Evolutionary conservation across 345 rosid genomes (phyloP), one percentile per base, ranked within the genome.

Genomic region (Eucalyptus sideroxylon): DNA sequence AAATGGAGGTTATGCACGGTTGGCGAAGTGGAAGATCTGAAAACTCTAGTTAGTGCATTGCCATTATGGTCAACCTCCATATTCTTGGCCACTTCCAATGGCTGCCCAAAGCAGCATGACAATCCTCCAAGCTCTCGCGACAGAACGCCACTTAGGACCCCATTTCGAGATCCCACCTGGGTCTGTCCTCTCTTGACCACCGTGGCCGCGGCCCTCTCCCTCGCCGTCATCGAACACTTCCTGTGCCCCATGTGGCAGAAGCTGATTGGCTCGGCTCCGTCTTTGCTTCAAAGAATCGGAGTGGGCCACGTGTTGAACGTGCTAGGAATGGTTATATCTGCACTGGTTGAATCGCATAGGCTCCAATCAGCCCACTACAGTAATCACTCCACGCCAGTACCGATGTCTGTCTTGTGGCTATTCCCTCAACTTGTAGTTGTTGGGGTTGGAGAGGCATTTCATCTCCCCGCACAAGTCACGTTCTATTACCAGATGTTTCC

Each of bases 381-480:
- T 27, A 72, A 53, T n/a, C 56, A 88, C 5, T 44, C 44, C 80
- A 67, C 3, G 80, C 42, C 80, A 3, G 91, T 87, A 45, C 93
- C 93, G 1, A 94, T 95, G 94, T 81, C 89, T 42, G 96, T 90
- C 13, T 2, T 93, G 14, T 94, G 96, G 95, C 60, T 96, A 50
- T 89, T 95, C 90, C 93, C 95, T 59, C 93, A 90, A 65, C 89
- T 94, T 1, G 87, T 92, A 5, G 8, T 94, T 60, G 90, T 88
- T 19, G 97, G 96, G 27, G 87, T 94, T 14, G 94, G 94, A 19
- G 95, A 89, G 90, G 86, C 90, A 30, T 90, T 87, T 34, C 88
- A 86, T 86, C 87, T 62, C 31, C 91, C 92, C 16, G 88, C 81
- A 31, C 90, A 88, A 10, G 88, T 88, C 15, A 30, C 89, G 12